These are phyloP conservation scores for Aspergillus cejpii DNA, from an alignment of 2,329 filamentous ascomycete species.

Conservation along the genomic window DNA sequence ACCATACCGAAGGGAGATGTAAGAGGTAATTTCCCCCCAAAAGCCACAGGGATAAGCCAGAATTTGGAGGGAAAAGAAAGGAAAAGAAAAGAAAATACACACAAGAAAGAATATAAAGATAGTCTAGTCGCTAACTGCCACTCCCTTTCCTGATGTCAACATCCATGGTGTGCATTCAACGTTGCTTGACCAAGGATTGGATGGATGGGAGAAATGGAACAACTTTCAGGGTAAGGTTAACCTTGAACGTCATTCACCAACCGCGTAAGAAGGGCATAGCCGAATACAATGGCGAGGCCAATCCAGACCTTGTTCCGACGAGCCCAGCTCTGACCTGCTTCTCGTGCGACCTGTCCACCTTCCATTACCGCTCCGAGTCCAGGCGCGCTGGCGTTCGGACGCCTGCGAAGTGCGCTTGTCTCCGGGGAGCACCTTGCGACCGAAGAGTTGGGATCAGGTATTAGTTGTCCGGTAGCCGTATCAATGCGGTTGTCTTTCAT, in stretches of 20 bases:
- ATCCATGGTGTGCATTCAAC: neutral
- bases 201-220: conserved; percentile 3
- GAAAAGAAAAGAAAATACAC: neutral
- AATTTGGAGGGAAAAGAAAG: neutral
- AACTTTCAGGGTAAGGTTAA: conserved; percentile 13
- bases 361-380: conserved; percentile 64
- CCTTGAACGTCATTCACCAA: conserved; percentile 54
- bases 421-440: conserved; percentile 53
- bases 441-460: conserved; percentile 50
- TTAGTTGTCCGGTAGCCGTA: conserved; percentile 61
- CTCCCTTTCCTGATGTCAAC: conserved; percentile 11
- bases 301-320: conserved; percentile 71
- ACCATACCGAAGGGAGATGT: neutral
- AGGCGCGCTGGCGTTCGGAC: conserved; percentile 51
- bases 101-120: neutral
- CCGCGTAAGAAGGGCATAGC: conserved; percentile 76
- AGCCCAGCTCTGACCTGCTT: conserved; percentile 77
- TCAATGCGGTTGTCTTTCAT: conserved; percentile 81
- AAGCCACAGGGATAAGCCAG: neutral
- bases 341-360: conserved; percentile 64
- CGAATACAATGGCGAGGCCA: conserved; percentile 62
- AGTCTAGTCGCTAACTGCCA: conserved; percentile 5
- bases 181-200: neutral
- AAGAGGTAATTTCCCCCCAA: neutral
- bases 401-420: conserved; percentile 58